Evolutionary conservation across 768 basidiomycete genomes (phyloP), one percentile per base, ranked within the genome.

Genomic region (Phaeotremella fagi): DNA sequence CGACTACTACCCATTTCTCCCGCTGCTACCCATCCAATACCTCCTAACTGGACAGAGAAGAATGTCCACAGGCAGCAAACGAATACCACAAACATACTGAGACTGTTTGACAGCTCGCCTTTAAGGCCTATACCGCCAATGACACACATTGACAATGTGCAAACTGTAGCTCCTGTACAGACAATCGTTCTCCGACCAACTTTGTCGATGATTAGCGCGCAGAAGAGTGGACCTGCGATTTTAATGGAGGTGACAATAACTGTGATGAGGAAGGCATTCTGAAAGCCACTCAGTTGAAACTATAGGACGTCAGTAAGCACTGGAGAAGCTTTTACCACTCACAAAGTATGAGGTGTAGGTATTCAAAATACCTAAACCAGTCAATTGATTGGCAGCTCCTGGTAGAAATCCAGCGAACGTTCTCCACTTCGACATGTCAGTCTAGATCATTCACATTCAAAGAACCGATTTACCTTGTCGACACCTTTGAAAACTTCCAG

Each of bases 321-420:
- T n/a, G n/a, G n/a, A n/a, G n/a, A n/a, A n/a, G n/a, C n/a, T n/a
- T n/a, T n/a, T n/a, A n/a, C n/a, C n/a, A n/a, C n/a, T n/a, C n/a
- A n/a, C n/a, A n/a, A n/a, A n/a, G n/a, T n/a, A n/a, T n/a, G 61
- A 54, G 15, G 48, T 41, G 50, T 53, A 59, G 18, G 31, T 45
- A 22, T 44, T 42, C 11, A 63, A 36, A 42, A 60, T 51, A 14
- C 57, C 33, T 7, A 63, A 43, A 50, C 55, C 60, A 18, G 54
- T 61, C n/a, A 55, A 29, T 41, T 62, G 60, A n/a, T 58, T 52
- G 27, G 36, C n/a, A n/a, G n/a, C n/a, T n/a, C n/a, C n/a, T n/a
- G n/a, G n/a, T n/a, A 61, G 45, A 35, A n/a, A 52, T 57, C 35
- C 57, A 46, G 44, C 43, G 38, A 12, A 47, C 35, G 48, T 63